A percentile compares a stretch with the other conserved stretches of the same genome.
These are phyloP conservation scores for Lentinus tigrinus DNA, from an alignment of 768 basidiomycete genomes.

Conservation along the genomic window DNA sequence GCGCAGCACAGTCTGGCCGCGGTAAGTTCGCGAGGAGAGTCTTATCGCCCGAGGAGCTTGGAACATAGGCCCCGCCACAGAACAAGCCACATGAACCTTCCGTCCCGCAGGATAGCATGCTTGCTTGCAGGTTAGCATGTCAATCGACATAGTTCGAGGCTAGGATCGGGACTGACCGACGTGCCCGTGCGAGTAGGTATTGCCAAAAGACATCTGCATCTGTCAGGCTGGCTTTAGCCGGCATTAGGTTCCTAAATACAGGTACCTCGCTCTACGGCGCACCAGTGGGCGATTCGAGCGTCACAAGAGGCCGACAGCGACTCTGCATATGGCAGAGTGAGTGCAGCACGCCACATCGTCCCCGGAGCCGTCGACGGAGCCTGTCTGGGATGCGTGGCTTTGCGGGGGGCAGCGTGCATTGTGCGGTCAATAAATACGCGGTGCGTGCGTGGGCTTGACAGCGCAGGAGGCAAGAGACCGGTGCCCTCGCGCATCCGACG, in stretches of 20 bases:
- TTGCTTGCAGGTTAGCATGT: too few species aligned
- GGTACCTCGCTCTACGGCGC: not conserved
- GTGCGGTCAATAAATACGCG: not conserved
- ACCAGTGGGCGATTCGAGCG: not conserved
- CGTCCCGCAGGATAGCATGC: not conserved
- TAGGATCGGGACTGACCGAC: too few species aligned
- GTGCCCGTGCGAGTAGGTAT: too few species aligned
- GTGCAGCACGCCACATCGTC: not conserved
- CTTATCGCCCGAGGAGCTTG: conserved; percentile 10
- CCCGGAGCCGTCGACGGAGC: not conserved
- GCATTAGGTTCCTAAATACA: not conserved
- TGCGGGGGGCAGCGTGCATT: not conserved
- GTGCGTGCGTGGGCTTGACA: not conserved
- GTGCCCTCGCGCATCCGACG: not conserved
- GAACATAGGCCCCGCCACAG: conserved; percentile 4
- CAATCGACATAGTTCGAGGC: too few species aligned
- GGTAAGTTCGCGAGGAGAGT: not conserved
- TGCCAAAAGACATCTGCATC: not conserved
- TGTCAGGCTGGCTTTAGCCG: not conserved
- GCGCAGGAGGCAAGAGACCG: not conserved
- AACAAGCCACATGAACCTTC: not conserved
- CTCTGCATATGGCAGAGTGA: not conserved
- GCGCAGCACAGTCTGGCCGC: not conserved
- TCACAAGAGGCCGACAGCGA: not conserved
- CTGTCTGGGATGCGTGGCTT: not conserved